Base-by-base conservation (phyloP, 225 moss, liverwort and hornwort species). In the Bryoerythrophyllum caledonicum region DNA sequence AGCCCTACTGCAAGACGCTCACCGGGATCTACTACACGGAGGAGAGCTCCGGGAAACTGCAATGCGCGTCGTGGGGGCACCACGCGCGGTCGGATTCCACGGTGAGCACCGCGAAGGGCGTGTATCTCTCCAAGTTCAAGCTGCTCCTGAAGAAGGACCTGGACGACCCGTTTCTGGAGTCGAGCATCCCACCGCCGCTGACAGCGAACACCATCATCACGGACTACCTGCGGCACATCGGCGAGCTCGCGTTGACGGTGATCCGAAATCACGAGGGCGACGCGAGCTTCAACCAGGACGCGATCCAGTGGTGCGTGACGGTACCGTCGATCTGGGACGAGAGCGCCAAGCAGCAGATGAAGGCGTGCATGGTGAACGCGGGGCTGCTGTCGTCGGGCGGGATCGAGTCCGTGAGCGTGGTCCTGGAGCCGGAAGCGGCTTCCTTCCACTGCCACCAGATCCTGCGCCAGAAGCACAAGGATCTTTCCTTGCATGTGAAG, bases 391-490 rank as follows among this genome's bases (percentile, higher is more conserved):
- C 62, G 83, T 5, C 82, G 2, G 84, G 77, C 0, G 79, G 86
- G 35, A 74, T 78, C 1, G 70, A 78, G 41, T 63, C 73, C 0
- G 65, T 82, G n/a, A 70, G 75, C 0, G 83, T 84, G 3, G 90
- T 90, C 5, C 59, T 90, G 3, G 92, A 93, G 68, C 86, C 90
- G 0, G 92, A 93, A 68, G 87, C 88, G 0, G 92, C 92, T 0
- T 82, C 86, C 0, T 68, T 83, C 21, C 80, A 89, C 25, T 91
- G 91, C 51, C 81, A 85, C 30, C 51, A 87, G 4, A 80, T 88
- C 57, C 71, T 83, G 38, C 62, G 77, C 32, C 20, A 53, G 76
- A 16, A 58, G 32, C 44, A 17, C 63, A 25, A 65, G 46, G 70
- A 48, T 26, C 43, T 80, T 9, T 35, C 63, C 0, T 70, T 81